Percentiles rank a stretch among this genome's conserved stretches.
Conservation (phyloP, 73 alveolate genomes). For the Paramecium sexaurelia region DNA sequence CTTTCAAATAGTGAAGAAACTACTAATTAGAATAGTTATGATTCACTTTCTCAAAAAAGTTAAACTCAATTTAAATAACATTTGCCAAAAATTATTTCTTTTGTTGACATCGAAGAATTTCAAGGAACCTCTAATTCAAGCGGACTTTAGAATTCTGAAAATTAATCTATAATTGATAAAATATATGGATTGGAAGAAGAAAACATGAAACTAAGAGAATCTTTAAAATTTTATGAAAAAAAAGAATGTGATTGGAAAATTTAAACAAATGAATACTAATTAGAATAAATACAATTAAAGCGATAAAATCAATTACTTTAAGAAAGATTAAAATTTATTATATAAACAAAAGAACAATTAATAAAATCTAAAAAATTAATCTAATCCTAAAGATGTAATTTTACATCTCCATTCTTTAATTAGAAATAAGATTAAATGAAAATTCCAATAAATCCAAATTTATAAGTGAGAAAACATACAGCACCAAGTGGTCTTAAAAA, state of each 20-base stretch:
- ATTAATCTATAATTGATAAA: not conserved
- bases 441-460: not conserved
- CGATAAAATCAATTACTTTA: not conserved
- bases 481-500: not conserved
- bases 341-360: not conserved
- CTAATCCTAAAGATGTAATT: not conserved
- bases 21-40: not conserved
- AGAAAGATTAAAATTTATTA: not conserved
- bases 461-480: not conserved
- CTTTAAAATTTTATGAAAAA: not conserved
- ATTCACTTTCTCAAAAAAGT: not conserved
- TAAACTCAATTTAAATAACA: not conserved
- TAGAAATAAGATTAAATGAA: not conserved
- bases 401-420: not conserved
- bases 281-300: not conserved
- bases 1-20: not conserved
- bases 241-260: not conserved
- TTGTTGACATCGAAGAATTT: conserved; percentile 10
- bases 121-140: conserved; percentile 6
- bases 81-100: not conserved
- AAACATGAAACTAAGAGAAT: not conserved
- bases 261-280: not conserved
- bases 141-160: not conserved
- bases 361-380: not conserved
- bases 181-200: not conserved